Base-by-base conservation (phyloP, 148 eudicot genomes). In the Camellia sinensis region DNA sequence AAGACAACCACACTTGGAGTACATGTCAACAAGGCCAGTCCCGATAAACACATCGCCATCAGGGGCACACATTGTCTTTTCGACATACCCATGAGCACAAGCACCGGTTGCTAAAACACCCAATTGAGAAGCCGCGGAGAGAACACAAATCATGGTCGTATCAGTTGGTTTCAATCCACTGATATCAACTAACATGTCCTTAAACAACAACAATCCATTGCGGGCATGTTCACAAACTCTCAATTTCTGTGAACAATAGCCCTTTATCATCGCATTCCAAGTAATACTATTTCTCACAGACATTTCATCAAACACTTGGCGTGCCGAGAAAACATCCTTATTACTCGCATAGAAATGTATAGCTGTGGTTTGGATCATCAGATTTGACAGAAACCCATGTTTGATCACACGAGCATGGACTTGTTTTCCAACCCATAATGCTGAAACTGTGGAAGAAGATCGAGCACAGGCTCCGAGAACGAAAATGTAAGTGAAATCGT, bases 181-280 rank as follows among this genome's bases (percentile, higher is more conserved):
- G 13, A 7, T 83, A 68, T 79, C 80, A 77, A 45, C 79, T 80
- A 92, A 52, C 90, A 90, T 88, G 29, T 80, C 71, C 78, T 80
- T 85, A 68, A 90, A 90, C 75, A 73, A 67, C 78, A 60, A 7
- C 78, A 89, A 79, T 7, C 79, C 89, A 18, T 82, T 78, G 0
- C 75, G n/a, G 3, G 86, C 87, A 82, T 81, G 77, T 21, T 74
- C 85, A 40, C 54, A 9, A 0, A 14, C 37, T 8, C 71, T 59
- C 44, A 18, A 40, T 59, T 77, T 83, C 59, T 83, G 88, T 0
- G 87, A 86, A 75, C 88, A 88, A 81, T 90, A 88, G 74, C 93
- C 95, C 43, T 82, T 74, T 43, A 90, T 86, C 87, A 92, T 82
- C 46, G 93, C 90, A 85, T 92, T 92, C 91, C 95, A 92, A 15